Conservation (phyloP, 305 asterid genomes). For the Fraxinus baroniana region DNA sequence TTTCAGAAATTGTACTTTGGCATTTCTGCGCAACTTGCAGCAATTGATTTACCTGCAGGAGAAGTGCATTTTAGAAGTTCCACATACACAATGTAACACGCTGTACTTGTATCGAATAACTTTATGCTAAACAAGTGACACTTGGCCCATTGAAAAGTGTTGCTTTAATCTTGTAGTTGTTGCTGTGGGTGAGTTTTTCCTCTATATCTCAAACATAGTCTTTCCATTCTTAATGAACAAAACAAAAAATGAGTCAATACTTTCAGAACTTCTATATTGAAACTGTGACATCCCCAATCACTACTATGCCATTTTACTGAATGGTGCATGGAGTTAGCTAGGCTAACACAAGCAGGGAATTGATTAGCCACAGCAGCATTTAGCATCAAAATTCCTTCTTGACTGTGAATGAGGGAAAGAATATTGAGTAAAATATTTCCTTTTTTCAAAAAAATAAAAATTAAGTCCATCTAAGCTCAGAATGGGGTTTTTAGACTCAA, state of each 20-base stretch:
- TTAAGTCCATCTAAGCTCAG: neutral
- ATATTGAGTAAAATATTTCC: neutral
- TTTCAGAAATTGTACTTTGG: constrained; percentile 79
- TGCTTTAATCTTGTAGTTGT: neutral
- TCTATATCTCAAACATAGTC: neutral
- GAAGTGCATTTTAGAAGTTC: constrained; percentile 20
- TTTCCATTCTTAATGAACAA: neutral
- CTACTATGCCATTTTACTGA: neutral
- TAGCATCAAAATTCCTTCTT: neutral
- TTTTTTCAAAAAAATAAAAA: neutral
- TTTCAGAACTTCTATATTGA: neutral
- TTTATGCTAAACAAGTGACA: neutral
- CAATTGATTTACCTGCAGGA: constrained; percentile 77
- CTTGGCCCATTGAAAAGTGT: neutral
- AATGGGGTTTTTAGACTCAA: neutral
- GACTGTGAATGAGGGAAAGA: neutral
- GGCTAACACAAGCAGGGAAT: neutral
- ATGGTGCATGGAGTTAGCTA: neutral
- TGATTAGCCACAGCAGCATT: neutral
- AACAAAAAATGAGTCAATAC: neutral
- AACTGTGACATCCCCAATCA: neutral
- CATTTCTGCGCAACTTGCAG: constrained; percentile 95
- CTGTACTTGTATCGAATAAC: neutral
- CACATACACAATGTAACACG: neutral
- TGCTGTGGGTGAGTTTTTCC: neutral